Base-by-base conservation (phyloP, 441 rosid species). In the Jatropha podagrica region DNA sequence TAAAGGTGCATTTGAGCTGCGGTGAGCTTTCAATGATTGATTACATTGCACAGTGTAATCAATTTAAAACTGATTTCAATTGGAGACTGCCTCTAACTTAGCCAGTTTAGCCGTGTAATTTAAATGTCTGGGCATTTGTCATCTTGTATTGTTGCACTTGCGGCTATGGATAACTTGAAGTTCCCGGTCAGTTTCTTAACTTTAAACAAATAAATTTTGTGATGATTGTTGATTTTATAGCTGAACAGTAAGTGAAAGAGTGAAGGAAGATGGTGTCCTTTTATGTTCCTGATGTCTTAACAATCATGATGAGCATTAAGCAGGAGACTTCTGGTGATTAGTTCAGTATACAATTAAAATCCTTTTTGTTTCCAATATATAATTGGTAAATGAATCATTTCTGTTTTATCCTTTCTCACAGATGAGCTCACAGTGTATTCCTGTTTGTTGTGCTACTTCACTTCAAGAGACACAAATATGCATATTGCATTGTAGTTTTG, bases 371-470 rank as follows among this genome's bases (percentile, higher is more conserved):
- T 58, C 8, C 55, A 12, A 40, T 71, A 10, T 40, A 13, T 1
- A 60, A 56, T 20, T 52, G 52, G 40, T 71, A 51, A 71, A 37
- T 56, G 74, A 40, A 70, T 59, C 3, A 14, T 55, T 17, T 55
- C 12, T 38, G 10, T 40, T 3, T 1, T 4, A 23, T 60, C 40
- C 20, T 58, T 7, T n/a, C 15, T 27, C 44, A 55, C 41, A 48
- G 69, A 32, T 32, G 32, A 32, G 32, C 2, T 32, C 32, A 32
- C 32, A 32, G 15, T 42, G 69, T 59, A 27, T 44, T 37, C 17
- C 40, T 27, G 65, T 26, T 23, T 6, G 20, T 52, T 18, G 6
- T 20, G 37, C 66, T 62, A 2, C 17, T 32, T 37, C 17, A 10
- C 20, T 38, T 20, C 3, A 27, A 23, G 23, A 38, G 13, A 40